These are phyloP conservation scores for Carex parvula DNA, from an alignment of 176 grass and related monocot species.

Conservation along the genomic window DNA sequence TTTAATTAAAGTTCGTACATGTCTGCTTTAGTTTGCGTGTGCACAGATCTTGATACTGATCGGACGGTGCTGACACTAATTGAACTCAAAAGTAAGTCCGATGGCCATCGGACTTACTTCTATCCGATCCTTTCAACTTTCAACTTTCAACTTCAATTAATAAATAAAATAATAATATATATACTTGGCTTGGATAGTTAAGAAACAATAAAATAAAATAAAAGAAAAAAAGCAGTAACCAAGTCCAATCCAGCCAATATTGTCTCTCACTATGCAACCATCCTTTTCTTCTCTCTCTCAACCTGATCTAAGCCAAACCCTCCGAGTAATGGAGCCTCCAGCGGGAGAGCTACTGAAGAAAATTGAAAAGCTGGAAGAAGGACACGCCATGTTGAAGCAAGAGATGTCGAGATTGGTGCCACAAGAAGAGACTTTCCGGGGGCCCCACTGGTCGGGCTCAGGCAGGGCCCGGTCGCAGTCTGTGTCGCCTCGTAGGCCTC, in stretches of 20 bases:
- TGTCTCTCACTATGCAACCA: background rate
- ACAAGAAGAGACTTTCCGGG: background rate
- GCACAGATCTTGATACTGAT: too few species aligned
- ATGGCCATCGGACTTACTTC: too few species aligned
- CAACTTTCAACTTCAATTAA: background rate
- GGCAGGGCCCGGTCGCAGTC: slow-evolving; percentile 50
- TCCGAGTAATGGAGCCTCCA: slow-evolving; percentile 38
- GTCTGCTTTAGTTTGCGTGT: fast-evolving
- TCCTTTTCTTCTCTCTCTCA: background rate
- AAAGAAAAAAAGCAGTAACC: background rate
- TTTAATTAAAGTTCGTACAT: too few species aligned
- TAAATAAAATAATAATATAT: too few species aligned
- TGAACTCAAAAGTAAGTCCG: too few species aligned
- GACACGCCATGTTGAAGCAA: slow-evolving; percentile 71
- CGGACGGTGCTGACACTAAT: too few species aligned
- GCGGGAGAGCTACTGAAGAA: slow-evolving; percentile 79
- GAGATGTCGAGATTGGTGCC: slow-evolving; percentile 67
- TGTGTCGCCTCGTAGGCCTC: slow-evolving; percentile 49
- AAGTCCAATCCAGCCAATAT: background rate
- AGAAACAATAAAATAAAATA: background rate
- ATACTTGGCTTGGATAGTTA: too few species aligned
- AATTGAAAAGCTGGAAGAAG: slow-evolving; percentile 63
- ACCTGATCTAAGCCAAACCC: background rate
- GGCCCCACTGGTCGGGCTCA: background rate
- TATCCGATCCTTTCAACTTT: too few species aligned